Evolutionary conservation across 306 rosid genomes (phyloP).

Genomic region (Ammopiptanthus mongolicus): DNA sequence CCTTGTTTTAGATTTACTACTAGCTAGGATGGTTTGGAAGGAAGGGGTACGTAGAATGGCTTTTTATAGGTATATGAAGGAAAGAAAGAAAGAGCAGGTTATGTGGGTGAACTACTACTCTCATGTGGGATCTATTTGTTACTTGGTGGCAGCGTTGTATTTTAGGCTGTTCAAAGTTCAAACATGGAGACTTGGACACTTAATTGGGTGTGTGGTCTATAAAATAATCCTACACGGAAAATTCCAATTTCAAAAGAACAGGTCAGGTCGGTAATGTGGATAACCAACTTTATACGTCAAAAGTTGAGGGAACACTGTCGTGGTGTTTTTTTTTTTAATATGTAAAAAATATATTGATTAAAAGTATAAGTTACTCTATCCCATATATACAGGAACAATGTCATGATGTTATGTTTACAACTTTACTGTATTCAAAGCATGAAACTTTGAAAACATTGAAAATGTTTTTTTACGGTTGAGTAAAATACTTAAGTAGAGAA

Average conservation of each 20-base stretch:
- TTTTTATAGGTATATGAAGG: conserved; percentile 35
- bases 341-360: too few relatives aligned
- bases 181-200: background rate
- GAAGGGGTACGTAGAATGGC: background rate
- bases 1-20: background rate
- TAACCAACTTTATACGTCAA: conserved; percentile 19
- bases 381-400: too few relatives aligned
- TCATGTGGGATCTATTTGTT: background rate
- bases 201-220: background rate
- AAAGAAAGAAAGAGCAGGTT: conserved; percentile 10
- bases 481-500: too few relatives aligned
- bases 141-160: background rate
- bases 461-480: too few relatives aligned
- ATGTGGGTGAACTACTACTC: conserved; percentile 61
- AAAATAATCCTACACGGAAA: background rate
- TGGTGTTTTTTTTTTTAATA: too few relatives aligned
- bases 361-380: too few relatives aligned
- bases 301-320: too few relatives aligned
- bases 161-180: conserved; percentile 18
- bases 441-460: too few relatives aligned
- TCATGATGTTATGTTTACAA: background rate
- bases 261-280: conserved; percentile 26
- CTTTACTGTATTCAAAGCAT: too few relatives aligned
- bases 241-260: background rate
- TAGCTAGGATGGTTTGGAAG: background rate